Base-by-base conservation (phyloP, 352 stramenopile species). In the Lagenidium sp. region DNA sequence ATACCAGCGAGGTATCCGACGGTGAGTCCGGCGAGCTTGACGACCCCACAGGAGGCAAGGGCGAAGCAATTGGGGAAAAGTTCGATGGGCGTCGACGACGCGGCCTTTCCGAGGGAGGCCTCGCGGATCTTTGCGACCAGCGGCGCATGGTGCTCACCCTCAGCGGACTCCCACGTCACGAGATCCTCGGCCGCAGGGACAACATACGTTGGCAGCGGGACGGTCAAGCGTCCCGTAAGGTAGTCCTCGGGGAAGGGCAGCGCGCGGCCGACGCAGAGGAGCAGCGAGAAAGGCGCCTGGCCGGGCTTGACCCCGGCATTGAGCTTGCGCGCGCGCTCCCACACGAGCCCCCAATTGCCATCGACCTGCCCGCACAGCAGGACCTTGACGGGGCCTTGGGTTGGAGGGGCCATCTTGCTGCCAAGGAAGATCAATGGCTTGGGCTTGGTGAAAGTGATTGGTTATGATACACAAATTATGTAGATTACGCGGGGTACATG, bases 281-380 rank as follows among this genome's bases (percentile, higher is more conserved):
- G 64, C 29, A 67, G 54, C 28, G 85, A 65, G 36, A 85, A 91
- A 0, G 67, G 58, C 8, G 67, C 57, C 20, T 50, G 57, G n/a
- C n/a, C n/a, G n/a, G n/a, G n/a, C 46, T 84, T 86, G 5, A 64
- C 50, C 0, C 59, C 40, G 1, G 62, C 66, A 47, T 87, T 82
- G 10, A 92, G 62, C 53, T 87, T 89, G 20, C 70, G 56, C 36
- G 65, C 68, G 47, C 79, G 79, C 42, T 86, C 69, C 26, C 82
- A 82, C 4, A 92, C 55, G 42, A 71, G 41, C 41, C 67, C 38
- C 79, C 79, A 92, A 12, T 77, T 55, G 29, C 57, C 65, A 30
- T 72, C 49, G 30, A 87, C 71, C 13, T 71, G 64, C 1, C 79
- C 79, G 43, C 79, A 81, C 2, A 92, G 65, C 68, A 92, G 48